A percentile compares a stretch with the other conserved stretches of the same genome.
phyloP scores from a whole-genome alignment of 2,329 filamentous ascomycete species.

The Tolypocladium ovalisporum region DNA sequence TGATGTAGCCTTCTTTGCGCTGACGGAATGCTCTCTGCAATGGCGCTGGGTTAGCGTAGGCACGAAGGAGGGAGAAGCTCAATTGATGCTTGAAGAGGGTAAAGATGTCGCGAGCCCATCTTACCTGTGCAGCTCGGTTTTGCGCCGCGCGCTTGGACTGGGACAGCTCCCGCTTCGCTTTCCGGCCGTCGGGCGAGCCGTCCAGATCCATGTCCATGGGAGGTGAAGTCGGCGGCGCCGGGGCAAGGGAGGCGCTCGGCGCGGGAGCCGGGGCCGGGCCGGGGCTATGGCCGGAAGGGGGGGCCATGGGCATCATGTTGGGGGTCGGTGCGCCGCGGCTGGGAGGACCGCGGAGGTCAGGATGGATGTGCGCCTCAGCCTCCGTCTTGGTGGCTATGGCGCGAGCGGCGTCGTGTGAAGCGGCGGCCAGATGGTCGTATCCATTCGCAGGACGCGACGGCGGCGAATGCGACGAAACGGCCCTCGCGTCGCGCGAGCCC shows the following conservation, averaged over 20 bases:
- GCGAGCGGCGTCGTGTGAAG: slow-evolving; percentile 22
- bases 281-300: slow-evolving; percentile 20
- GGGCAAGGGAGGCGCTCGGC: slow-evolving; percentile 16
- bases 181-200: slow-evolving; percentile 44
- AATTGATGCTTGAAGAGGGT: neutral
- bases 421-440: slow-evolving; percentile 28
- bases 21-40: slow-evolving; percentile 86
- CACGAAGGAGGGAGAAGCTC: neutral
- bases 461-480: slow-evolving; percentile 16
- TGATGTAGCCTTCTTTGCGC: slow-evolving; percentile 96
- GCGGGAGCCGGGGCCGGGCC: slow-evolving; percentile 14
- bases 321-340: slow-evolving; percentile 14
- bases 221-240: slow-evolving; percentile 17
- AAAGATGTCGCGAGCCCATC: neutral
- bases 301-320: slow-evolving; percentile 27
- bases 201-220: slow-evolving; percentile 15
- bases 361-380: slow-evolving; percentile 36
- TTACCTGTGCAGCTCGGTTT: slow-evolving; percentile 91
- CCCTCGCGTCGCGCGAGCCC: slow-evolving; percentile 17
- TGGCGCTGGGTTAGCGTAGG: neutral
- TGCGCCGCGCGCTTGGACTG: slow-evolving; percentile 95
- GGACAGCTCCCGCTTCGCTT: slow-evolving; percentile 83
- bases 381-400: slow-evolving; percentile 23
- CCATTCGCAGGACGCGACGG: slow-evolving; percentile 29
- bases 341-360: slow-evolving; percentile 29